Evolutionary conservation across 2,329 filamentous ascomycete genomes (phyloP), one percentile per base, ranked within the genome.

Genomic region (Xylariaceae sp.): DNA sequence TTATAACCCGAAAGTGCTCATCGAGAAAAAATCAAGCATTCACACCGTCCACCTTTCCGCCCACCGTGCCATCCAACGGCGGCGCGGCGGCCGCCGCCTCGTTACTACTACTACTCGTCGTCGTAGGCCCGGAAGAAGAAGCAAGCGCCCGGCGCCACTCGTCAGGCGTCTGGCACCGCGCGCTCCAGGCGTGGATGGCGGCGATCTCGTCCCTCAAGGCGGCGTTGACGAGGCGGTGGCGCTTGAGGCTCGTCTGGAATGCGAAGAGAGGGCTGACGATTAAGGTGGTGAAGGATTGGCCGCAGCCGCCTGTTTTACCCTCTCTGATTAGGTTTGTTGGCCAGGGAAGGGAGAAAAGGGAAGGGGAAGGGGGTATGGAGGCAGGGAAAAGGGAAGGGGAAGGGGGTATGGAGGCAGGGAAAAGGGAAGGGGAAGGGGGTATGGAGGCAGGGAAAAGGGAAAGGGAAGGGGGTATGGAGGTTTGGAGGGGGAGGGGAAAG

Each of bases 121-220:
- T 26, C 16, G 24, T 36, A 23, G 27, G 9, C 5, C 17, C 11
- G 8, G 37, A 23, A 12, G 19, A 18, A 15, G 52, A 51, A 12
- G 54, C 54, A 9, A 13, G 62, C 63, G 83, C 76, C 63, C 77
- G 80, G 66, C 86, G 78, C 80, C 85, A 94, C 68, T 96, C 87
- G 55, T 88, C 86, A 0, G 87, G 86, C 7, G 89, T 96, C 68
- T 88, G 85, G 62, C 89, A 95, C 66, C 88, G 94, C 18, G 88
- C 87, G 40, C 87, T 94, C 89, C 89, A 96, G 27, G 89, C 89
- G 68, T 96, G 89, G 53, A 96, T 94, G 49, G 76, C 78, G 12
- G 86, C 85, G 60, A 96, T 94, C 67, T 96, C 88, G 32, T 82
- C 76, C 68, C 88, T 90, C 53, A 96, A 71, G 4, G 81, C 80